Evolutionary conservation across 2,329 filamentous ascomycete species (phyloP).

Genomic region (Parafenestella ontariensis): DNA sequence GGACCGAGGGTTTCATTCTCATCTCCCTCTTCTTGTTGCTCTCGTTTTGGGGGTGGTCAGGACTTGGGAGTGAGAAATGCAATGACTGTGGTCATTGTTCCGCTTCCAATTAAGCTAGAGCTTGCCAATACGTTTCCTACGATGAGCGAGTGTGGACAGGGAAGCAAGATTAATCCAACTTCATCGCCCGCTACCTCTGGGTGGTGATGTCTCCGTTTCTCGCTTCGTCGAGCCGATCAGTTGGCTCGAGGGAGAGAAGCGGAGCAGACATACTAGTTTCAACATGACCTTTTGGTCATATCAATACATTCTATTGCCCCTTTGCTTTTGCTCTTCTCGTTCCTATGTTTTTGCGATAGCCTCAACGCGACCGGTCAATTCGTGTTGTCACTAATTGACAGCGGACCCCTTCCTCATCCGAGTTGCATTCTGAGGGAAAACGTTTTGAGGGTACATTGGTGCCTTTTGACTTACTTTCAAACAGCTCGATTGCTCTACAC

Average conservation of each 20-base stretch:
- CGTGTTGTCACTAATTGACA: too few species aligned
- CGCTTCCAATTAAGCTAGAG: slow-evolving; percentile 54
- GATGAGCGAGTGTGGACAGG: slow-evolving; percentile 53
- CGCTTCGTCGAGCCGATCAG: slow-evolving; percentile 28
- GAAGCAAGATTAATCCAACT: slow-evolving; percentile 46
- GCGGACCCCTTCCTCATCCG: too few species aligned
- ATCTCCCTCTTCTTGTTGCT: slow-evolving; percentile 8
- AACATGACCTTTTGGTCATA: neutral
- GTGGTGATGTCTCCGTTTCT: slow-evolving; percentile 38
- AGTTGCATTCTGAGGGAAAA: too few species aligned
- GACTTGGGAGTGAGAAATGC: neutral
- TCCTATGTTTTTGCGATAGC: neutral
- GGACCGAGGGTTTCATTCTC: slow-evolving; percentile 17
- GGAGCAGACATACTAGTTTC: slow-evolving; percentile 34
- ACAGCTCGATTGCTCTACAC: too few species aligned
- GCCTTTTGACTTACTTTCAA: too few species aligned
- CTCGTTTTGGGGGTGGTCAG: slow-evolving; percentile 1
- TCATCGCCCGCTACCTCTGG: slow-evolving; percentile 37
- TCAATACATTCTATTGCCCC: neutral
- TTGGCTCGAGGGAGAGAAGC: slow-evolving; percentile 32
- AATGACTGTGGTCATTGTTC: slow-evolving; percentile 11
- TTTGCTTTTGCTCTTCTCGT: neutral
- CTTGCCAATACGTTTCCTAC: slow-evolving; percentile 46
- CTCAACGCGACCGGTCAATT: too few species aligned
- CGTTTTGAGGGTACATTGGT: too few species aligned